phyloP scores from a whole-genome alignment of 345 rosid species.

The Bruguiera parviflora region DNA sequence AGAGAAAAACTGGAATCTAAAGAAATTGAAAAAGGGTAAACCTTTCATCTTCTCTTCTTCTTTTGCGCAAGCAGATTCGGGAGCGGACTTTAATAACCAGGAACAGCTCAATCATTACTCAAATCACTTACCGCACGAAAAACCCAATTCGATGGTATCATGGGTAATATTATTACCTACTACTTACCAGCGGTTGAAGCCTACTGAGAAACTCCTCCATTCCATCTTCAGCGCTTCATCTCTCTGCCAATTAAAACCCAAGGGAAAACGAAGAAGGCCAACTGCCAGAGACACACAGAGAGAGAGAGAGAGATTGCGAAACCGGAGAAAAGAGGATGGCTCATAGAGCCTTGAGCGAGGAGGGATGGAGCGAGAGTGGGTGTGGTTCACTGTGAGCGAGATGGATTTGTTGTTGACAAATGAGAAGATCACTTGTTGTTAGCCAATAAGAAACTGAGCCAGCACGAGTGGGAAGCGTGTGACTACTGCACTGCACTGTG shows the following conservation, averaged over 20 bases:
- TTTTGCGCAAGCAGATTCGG: slow-evolving; percentile 40
- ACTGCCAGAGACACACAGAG: not conserved
- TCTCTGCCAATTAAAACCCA: not conserved
- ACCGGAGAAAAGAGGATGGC: not conserved
- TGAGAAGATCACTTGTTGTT: not conserved
- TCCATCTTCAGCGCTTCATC: not conserved
- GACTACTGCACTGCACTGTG: too few species aligned
- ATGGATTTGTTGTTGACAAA: slow-evolving; percentile 14
- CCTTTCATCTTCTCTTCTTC: slow-evolving; percentile 14
- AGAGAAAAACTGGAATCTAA: not conserved
- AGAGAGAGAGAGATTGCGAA: not conserved
- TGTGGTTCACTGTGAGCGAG: slow-evolving; percentile 15
- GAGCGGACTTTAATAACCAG: slow-evolving; percentile 38
- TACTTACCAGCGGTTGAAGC: slow-evolving; percentile 4
- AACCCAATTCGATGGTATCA: not conserved
- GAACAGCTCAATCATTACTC: slow-evolving; percentile 30
- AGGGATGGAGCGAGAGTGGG: not conserved
- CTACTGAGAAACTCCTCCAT: not conserved
- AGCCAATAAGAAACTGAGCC: slow-evolving; percentile 11
- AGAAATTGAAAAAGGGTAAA: not conserved
- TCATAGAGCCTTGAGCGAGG: not conserved
- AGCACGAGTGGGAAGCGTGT: slow-evolving; percentile 9
- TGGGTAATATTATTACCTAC: not conserved
- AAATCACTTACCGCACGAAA: not conserved
- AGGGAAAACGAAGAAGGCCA: not conserved